Percentiles rank a stretch among this genome's conserved stretches.
Conservation (phyloP, 371 early-diverging fungal species). For the Apophysomyces elegans region DNA sequence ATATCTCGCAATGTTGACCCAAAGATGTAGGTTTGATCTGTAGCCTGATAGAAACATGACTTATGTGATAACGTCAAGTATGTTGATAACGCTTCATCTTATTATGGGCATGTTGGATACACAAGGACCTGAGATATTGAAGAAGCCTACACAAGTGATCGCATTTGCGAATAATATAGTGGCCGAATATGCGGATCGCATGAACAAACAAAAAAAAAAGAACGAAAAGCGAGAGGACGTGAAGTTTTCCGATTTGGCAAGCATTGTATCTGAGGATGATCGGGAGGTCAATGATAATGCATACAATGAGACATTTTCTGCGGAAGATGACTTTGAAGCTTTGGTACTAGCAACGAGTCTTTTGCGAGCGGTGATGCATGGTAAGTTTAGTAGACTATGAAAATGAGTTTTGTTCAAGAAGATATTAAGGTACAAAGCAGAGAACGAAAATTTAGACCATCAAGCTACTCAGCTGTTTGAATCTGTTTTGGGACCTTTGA, state of each 20-base stretch:
- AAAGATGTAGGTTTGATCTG: slow-evolving; percentile 40
- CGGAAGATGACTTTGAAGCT: slow-evolving; percentile 48
- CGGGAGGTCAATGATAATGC: slow-evolving; percentile 39
- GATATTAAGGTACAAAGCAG: slow-evolving; percentile 22
- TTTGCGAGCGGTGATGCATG: slow-evolving; percentile 53
- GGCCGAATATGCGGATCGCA: slow-evolving; percentile 40
- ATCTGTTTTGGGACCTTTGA: slow-evolving; percentile 58
- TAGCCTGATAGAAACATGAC: neutral
- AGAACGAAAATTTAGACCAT: slow-evolving; percentile 55
- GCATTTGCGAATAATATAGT: slow-evolving; percentile 77
- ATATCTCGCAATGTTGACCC: slow-evolving; percentile 34
- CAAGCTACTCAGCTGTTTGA: slow-evolving; percentile 54
- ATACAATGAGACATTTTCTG: slow-evolving; percentile 56
- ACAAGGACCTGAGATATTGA: slow-evolving; percentile 76
- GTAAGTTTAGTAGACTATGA: slow-evolving; percentile 21
- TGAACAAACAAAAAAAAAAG: slow-evolving; percentile 19
- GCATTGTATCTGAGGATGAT: slow-evolving; percentile 40
- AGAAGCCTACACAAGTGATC: slow-evolving; percentile 79
- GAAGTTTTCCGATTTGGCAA: slow-evolving; percentile 32
- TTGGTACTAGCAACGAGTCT: slow-evolving; percentile 46
- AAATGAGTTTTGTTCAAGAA: neutral
- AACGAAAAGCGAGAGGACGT: neutral
- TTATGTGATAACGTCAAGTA: slow-evolving; percentile 35
- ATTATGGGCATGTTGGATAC: slow-evolving; percentile 70
- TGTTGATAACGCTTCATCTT: slow-evolving; percentile 57